phyloP scores from a whole-genome alignment of 2,329 filamentous ascomycete genomes.

The Diaporthe helianthi region DNA sequence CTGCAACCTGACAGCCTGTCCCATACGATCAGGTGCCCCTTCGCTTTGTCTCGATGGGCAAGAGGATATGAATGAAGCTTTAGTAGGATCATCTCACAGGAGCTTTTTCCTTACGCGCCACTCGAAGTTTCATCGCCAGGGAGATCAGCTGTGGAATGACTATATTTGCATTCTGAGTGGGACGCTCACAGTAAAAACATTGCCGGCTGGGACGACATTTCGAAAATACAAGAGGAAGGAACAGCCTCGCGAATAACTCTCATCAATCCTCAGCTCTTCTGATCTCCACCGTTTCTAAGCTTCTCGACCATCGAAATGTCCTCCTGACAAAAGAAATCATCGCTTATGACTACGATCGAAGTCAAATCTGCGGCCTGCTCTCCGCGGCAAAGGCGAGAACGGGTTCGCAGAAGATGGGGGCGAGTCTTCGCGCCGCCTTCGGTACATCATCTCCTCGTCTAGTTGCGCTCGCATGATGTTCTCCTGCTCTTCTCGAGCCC shows the following conservation, averaged over 20 bases:
- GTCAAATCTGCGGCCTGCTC: not conserved
- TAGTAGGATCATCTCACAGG: not conserved
- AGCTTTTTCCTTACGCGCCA: not conserved
- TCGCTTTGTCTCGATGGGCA: not conserved
- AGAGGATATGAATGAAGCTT: not conserved
- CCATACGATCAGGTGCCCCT: not conserved
- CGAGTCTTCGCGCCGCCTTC: slow-evolving; percentile 16
- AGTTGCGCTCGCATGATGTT: not conserved
- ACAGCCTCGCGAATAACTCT: not conserved
- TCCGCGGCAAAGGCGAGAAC: not conserved
- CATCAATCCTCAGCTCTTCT: not conserved
- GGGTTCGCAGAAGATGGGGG: not conserved
- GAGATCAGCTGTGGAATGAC: not conserved
- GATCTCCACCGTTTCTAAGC: not conserved
- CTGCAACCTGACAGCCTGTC: not conserved
- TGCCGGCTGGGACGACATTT: not conserved
- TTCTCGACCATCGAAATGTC: not conserved
- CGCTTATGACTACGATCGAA: slow-evolving; percentile 9
- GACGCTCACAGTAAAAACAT: not conserved
- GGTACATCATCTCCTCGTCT: not conserved
- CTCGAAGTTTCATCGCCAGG: not conserved
- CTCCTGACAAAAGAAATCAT: not conserved
- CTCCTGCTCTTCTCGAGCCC: slow-evolving; percentile 28
- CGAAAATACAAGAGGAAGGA: not conserved
- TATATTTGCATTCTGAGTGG: not conserved